Evolutionary conservation across 352 stramenopile genomes (phyloP).

Genomic region (Phytopythium oedochilum): DNA sequence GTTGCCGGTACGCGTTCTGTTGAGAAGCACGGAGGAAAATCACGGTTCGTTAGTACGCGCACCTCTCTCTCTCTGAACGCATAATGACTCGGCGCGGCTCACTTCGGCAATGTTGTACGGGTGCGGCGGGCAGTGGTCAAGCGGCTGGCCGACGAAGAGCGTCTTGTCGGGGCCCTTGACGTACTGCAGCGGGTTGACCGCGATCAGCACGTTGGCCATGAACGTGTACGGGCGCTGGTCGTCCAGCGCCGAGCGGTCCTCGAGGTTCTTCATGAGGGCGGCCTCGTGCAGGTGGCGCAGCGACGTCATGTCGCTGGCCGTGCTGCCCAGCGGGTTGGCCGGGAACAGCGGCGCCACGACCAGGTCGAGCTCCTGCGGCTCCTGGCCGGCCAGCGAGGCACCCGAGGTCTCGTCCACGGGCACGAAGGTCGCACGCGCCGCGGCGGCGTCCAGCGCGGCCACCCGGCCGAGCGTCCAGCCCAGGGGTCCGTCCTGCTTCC

Average conservation of each 20-base stretch:
- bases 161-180: conserved; percentile 70
- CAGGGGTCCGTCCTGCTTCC: conserved; percentile 60
- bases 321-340: conserved; percentile 74
- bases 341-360: conserved; percentile 44
- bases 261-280: conserved; percentile 83
- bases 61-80: too few relatives aligned
- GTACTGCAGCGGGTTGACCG: conserved; percentile 75
- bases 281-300: conserved; percentile 82
- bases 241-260: conserved; percentile 70
- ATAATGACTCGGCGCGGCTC: too few relatives aligned
- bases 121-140: conserved; percentile 70
- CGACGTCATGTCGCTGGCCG: conserved; percentile 80
- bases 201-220: conserved; percentile 86
- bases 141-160: conserved; percentile 59
- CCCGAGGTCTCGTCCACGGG: conserved; percentile 63
- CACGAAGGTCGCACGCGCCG: conserved; percentile 38
- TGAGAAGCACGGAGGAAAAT: too few relatives aligned
- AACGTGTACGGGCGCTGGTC: conserved; percentile 84
- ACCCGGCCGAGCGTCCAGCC: conserved; percentile 73
- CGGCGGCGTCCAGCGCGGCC: conserved; percentile 28
- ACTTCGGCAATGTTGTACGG: conserved; percentile 80
- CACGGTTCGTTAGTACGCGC: too few relatives aligned
- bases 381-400: conserved; percentile 21
- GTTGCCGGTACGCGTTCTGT: conserved; percentile 68
- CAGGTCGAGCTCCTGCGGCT: conserved; percentile 38